Conservation (phyloP, 2,329 filamentous ascomycete genomes). For the Pseudogymnoascus pannorum region DNA sequence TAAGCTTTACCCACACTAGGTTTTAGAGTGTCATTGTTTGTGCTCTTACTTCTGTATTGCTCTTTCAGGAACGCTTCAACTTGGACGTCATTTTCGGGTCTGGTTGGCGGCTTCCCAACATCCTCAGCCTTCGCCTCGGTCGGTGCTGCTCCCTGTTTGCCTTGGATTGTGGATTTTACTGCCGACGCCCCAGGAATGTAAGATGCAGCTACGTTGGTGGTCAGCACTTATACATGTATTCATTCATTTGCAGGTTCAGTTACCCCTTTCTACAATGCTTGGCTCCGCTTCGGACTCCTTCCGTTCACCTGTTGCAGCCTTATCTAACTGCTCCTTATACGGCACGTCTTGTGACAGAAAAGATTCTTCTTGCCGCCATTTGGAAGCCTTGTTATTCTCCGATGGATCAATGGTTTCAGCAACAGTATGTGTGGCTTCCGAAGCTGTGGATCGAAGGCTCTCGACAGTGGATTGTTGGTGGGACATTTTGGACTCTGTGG, state of each 20-base stretch:
- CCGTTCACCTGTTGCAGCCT: conserved; percentile 16
- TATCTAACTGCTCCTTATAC: conserved; percentile 23
- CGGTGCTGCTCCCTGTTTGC: conserved; percentile 12
- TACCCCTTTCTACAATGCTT: conserved; percentile 21
- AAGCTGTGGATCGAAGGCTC: conserved; percentile 16
- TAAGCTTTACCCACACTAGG: neutral
- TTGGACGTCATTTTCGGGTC: conserved; percentile 26
- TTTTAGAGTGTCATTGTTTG: neutral
- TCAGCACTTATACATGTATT: conserved; percentile 12
- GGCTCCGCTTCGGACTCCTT: conserved; percentile 11
- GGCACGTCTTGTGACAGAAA: conserved; percentile 19
- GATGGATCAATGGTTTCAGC: conserved; percentile 10
- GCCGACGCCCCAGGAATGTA: conserved; percentile 19
- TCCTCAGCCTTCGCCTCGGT: conserved; percentile 9
- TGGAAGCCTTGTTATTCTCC: conserved; percentile 15
- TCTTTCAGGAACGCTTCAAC: conserved; percentile 25
- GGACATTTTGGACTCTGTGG: conserved; percentile 18
- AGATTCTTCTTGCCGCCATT: conserved; percentile 14
- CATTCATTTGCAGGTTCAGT: neutral
- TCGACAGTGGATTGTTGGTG: conserved; percentile 21
- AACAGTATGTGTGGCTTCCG: conserved; percentile 14
- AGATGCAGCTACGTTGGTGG: conserved; percentile 14
- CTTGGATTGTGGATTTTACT: conserved; percentile 13
- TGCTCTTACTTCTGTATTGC: conserved; percentile 23
- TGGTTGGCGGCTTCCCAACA: conserved; percentile 15